Evolutionary conservation across 2,329 filamentous ascomycete genomes (phyloP), one percentile per base, ranked within the genome.

Genomic region (Botrytis hyacinthi): DNA sequence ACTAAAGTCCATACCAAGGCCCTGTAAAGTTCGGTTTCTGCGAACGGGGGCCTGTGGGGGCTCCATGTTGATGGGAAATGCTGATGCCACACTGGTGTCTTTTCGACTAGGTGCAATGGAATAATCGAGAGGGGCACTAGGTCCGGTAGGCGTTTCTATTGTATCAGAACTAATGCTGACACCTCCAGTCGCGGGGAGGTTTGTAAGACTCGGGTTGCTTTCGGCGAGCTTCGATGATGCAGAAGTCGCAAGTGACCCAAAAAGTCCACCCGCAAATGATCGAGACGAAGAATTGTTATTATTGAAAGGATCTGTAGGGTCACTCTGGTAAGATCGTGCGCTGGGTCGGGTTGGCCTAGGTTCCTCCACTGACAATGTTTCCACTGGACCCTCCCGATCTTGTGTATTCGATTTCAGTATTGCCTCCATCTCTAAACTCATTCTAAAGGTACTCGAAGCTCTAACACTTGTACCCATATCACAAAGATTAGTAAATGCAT

Each of bases 401-500:
- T 73, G 77, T 37, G 70, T 63, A 76, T 69, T 78, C 51, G 79
- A 76, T 75, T 80, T 81, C 61, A 89, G 81, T 67, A 86, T 82
- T 40, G 84, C 83, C 71, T 88, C 82, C 82, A 92, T 87, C 76
- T 92, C 90, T 35, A 87, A 84, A 26, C 88, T 93, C 78, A 92
- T 84, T 80, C 91, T 94, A 84, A 97, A 99, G 75, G 98, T 92
- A 79, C 97, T 97, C 40, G 91, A 88, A 16, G 96, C 90, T 73
- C 93, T 90, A 72, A 98, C 87, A 77, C 90, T 91, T 62, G 94
- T 91, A 6, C 93, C 93, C 90, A 89, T 93, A 80, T 98, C 94
- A 81, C 95, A 97, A 12, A 99, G 87, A 26, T 90, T 92, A 35
- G 91, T 90, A 79, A 98, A 98, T 0, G 95, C 95, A 85, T 99